Conservation (phyloP, 768 basidiomycete genomes). For the Suillus subaureus region DNA sequence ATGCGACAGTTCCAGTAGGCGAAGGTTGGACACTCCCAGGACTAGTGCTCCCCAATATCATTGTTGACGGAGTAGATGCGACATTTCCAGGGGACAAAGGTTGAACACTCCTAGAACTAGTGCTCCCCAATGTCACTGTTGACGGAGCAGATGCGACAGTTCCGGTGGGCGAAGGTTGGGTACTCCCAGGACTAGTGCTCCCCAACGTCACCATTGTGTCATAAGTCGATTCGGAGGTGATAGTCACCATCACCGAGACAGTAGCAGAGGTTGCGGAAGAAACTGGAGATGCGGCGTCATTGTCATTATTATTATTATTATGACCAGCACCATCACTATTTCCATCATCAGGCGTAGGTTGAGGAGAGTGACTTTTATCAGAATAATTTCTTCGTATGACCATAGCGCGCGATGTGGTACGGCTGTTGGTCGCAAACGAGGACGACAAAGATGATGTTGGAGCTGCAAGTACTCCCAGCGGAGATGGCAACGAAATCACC, state of each 20-base stretch:
- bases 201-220: constrained; percentile 12
- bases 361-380: not conserved
- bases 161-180: constrained; percentile 10
- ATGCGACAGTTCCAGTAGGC: constrained; percentile 5
- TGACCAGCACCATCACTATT: too few species aligned
- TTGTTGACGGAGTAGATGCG: not conserved
- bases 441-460: not conserved
- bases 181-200: constrained; percentile 3
- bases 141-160: not conserved
- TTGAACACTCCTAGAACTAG: not conserved
- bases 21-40: constrained; percentile 3
- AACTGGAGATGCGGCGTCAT: not conserved
- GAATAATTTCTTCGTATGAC: not conserved
- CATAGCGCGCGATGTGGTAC: not conserved
- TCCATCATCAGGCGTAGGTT: not conserved
- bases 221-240: constrained; percentile 5
- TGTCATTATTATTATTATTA: too few species aligned
- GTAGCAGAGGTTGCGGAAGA: not conserved
- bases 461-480: too few species aligned
- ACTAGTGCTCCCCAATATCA: constrained; percentile 7
- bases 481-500: too few species aligned
- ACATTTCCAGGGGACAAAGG: constrained; percentile 11
- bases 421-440: not conserved
- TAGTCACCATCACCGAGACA: not conserved
- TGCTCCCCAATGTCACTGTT: constrained; percentile 7